Base-by-base conservation (phyloP, 202 grass and related monocot species). In the Setaria italica region DNA sequence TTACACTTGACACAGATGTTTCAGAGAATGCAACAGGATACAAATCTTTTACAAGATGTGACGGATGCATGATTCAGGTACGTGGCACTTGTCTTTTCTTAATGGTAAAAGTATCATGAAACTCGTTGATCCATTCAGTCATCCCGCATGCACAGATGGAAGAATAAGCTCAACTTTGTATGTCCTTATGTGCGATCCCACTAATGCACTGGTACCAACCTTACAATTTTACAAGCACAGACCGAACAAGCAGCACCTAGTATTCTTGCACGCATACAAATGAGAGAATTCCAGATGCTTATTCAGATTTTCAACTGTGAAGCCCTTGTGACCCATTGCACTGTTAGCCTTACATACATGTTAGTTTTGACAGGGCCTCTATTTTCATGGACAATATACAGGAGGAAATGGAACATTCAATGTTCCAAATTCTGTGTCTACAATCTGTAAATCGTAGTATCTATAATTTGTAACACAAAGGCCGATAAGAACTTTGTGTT, bases 1-100 rank as follows among this genome's bases (percentile, higher is more conserved):
- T 15, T 15, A 8, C 42, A 55, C n/a, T 75, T 20, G 50, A 4
- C 15, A 12, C 45, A 57, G 4, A 11, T 33, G 39, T 64, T 4
- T 6, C 19, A 35, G 10, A 46, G 0, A 85, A 63, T 66, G 54
- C 82, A 64, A 8, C 39, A 15, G 0, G 33, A 3, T 54, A 39
- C 43, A 33, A 0, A 37, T 8, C 0, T 33, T 77, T 11, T 35
- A 50, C 3, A 35, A 39, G 17, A 77, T 82, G 65, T 1, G 3
- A 72, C 19, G 6, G 11, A 78, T 82, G 68, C 29, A 46, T 7
- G 42, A 33, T 64, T 51, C 76, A 83, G 73, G 50, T 50, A 6
- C 63, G 33, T 11, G 8, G 3, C 49, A 59, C 25, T 25, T 25
- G 25, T 25, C 48, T 35, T 53, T 74, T 19, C 47, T 6, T 9